Percentiles rank a stretch among this genome's conserved stretches.
Conservation (phyloP, 2,329 filamentous ascomycete species). For the Curvularia sp. region DNA sequence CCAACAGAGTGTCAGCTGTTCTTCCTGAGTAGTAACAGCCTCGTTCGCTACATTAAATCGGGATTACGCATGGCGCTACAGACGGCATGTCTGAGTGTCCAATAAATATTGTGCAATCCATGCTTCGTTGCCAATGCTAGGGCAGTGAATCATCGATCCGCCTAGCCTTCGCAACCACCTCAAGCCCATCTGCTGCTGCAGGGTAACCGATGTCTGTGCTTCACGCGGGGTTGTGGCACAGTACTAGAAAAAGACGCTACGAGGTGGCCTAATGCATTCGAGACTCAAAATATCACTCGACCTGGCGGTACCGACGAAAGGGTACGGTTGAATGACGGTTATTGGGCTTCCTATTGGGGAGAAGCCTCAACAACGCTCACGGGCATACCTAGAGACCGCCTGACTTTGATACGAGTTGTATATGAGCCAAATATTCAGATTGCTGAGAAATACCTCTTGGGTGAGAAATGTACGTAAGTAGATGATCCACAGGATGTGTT, state of each 20-base stretch:
- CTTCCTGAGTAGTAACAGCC: conserved; percentile 26
- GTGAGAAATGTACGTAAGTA: background rate
- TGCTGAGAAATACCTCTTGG: conserved; percentile 22
- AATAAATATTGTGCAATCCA: conserved; percentile 16
- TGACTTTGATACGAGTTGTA: conserved; percentile 25
- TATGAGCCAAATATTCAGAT: conserved; percentile 24
- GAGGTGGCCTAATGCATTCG: conserved; percentile 23
- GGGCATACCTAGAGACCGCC: conserved; percentile 6
- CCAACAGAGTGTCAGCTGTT: conserved; percentile 23
- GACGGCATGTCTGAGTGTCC: conserved; percentile 19
- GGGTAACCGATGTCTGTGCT: conserved; percentile 26
- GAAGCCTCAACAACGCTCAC: conserved; percentile 14
- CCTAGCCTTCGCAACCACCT: conserved; percentile 6
- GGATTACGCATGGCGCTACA: conserved; percentile 19
- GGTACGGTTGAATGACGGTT: conserved; percentile 20
- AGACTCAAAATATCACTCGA: conserved; percentile 24
- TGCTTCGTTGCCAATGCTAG: conserved; percentile 19
- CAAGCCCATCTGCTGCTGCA: conserved; percentile 27
- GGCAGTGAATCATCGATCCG: conserved; percentile 20
- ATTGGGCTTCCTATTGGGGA: conserved; percentile 32
- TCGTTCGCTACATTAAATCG: conserved; percentile 23
- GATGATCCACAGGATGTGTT: conserved; percentile 5
- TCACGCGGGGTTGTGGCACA: conserved; percentile 32
- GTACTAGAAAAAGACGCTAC: conserved; percentile 19
- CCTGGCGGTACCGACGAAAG: conserved; percentile 27